Percentiles rank a stretch among this genome's conserved stretches.
These are phyloP conservation scores for Mortierella sp. DNA, from an alignment of 371 early-diverging fungal species.

Conservation along the genomic window DNA sequence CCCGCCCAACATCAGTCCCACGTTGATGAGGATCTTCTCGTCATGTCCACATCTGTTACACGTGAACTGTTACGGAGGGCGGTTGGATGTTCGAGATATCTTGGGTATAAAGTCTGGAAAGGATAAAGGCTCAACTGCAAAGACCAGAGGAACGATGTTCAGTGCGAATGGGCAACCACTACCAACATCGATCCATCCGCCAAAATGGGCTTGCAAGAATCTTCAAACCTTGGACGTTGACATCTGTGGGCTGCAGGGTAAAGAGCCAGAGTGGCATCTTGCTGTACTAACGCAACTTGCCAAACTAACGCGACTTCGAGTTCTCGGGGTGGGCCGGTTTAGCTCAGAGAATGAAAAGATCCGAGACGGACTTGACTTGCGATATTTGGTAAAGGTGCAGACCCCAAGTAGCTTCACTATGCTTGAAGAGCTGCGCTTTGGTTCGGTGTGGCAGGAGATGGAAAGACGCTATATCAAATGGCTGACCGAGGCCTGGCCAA, in stretches of 20 bases:
- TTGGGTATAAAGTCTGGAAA: too few species aligned
- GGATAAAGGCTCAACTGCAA: too few species aligned
- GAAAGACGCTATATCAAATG: neutral
- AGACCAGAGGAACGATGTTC: too few species aligned
- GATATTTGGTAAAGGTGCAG: neutral
- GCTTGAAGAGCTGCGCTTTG: neutral
- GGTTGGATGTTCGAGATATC: too few species aligned
- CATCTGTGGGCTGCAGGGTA: neutral
- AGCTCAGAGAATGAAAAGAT: neutral
- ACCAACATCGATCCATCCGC: neutral
- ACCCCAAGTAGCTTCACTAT: neutral
- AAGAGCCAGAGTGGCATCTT: neutral
- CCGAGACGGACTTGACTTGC: neutral
- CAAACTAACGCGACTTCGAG: neutral
- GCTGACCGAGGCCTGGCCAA: slow-evolving; percentile 8
- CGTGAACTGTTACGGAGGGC: too few species aligned
- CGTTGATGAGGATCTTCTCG: too few species aligned
- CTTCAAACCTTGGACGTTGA: neutral
- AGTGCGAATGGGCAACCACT: too few species aligned
- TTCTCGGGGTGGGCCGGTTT: neutral
- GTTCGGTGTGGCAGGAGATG: neutral
- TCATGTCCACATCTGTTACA: too few species aligned
- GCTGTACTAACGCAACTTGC: neutral
- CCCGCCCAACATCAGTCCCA: too few species aligned
- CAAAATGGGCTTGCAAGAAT: slow-evolving; percentile 4